Evolutionary conservation across 768 basidiomycete species (phyloP), one percentile per base, ranked within the genome.

Genomic region (Russula griseocarnosa): DNA sequence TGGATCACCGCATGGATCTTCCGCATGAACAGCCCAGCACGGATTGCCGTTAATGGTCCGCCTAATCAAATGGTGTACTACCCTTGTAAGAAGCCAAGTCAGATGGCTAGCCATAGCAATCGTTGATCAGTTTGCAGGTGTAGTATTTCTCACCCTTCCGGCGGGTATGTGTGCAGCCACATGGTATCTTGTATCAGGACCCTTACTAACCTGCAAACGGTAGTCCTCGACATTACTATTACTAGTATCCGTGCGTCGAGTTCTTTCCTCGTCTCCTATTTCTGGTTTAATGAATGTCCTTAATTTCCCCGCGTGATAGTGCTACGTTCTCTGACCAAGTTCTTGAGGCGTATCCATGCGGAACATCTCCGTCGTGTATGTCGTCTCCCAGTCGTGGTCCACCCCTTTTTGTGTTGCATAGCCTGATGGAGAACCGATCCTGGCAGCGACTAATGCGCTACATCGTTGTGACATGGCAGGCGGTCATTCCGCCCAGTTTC

Each of bases 281-380:
- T 18, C 49, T 34, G 22, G 22, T 26, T 50, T 18, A 30, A 42
- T 40, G 10, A 10, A 8, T 9, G 16, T 50, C 30, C 36, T 16
- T 8, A 40, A 40, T n/a, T 26, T 22, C 46, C 14, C 10, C 30
- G 3, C 38, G 46, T 10, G 10, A 26, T 26, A 65, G 63, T 65
- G 20, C 55, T 60, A 16, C 46, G 22, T 40, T 65, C 58, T 36
- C 32, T 65, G 46, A 36, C 22, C 13, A 51, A 11, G 1, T 22
- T 56, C 24, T 30, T 56, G 49, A 61, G 5, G 14, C 22, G 49
- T n/a, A 61, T 65, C 32, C 63, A 65, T 32, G 58, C 63, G 10
- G 47, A 56, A 50, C 63, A 61, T 28, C 14, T 65, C 14, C 63
- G 63, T 46, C 44, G 54, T 1, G 63, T 65, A n/a, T 20, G 63